Evolutionary conservation across 148 eudicot genomes (phyloP).

Genomic region (Fagopyrum tataricum): DNA sequence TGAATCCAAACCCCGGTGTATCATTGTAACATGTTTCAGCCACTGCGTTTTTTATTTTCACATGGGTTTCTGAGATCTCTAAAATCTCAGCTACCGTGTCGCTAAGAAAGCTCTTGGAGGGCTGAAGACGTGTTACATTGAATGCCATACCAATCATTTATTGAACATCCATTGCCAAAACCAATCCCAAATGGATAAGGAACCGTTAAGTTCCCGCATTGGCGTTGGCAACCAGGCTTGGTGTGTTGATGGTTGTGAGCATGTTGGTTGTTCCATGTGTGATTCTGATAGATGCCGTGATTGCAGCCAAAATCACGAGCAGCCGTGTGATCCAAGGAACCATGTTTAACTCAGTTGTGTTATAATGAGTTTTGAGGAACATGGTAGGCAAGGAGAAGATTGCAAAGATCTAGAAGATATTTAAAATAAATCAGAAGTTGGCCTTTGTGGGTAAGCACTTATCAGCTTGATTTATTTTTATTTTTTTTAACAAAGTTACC

Average conservation of each 20-base stretch:
- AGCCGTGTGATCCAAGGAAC: not conserved
- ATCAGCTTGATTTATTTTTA: no score
- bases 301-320: not conserved
- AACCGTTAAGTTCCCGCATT: constrained; percentile 35
- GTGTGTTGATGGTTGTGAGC: constrained; percentile 5
- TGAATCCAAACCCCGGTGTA: not conserved
- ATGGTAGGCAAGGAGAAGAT: no score
- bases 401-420: no score
- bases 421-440: no score
- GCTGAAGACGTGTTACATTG: constrained; percentile 23
- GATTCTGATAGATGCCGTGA: not conserved
- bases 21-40: not conserved
- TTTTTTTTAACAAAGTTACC: no score
- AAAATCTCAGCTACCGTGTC: not conserved
- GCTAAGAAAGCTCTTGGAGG: constrained; percentile 26
- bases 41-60: constrained; percentile 13
- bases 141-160: constrained; percentile 10
- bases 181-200: constrained; percentile 39
- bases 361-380: not conserved
- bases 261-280: constrained; percentile 11
- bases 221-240: constrained; percentile 25
- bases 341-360: not conserved
- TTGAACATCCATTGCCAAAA: constrained; percentile 15
- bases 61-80: constrained; percentile 9
- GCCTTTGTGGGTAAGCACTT: no score